Base-by-base conservation (phyloP, 2,329 filamentous ascomycete genomes). In the Chaetomium globosum region DNA sequence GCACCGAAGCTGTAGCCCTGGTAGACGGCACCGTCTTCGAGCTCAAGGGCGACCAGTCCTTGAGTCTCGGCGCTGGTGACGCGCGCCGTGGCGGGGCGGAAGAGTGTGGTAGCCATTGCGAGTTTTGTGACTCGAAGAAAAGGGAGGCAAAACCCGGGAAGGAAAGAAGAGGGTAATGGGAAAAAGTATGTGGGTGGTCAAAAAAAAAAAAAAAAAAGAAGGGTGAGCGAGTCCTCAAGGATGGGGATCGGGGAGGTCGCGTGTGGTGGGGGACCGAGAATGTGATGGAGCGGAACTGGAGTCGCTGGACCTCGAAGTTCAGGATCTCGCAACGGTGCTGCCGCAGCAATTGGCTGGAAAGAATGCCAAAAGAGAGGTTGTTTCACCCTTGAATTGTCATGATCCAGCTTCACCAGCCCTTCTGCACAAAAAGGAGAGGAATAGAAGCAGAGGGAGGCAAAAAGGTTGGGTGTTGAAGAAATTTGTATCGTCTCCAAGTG, bases 1-100 rank as follows among this genome's bases (percentile, higher is more conserved):
- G 94, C 93, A 79, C 95, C 95, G 77, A 99, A 99, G 85, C 93
- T 97, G 83, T 92, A 93, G 73, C 95, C 95, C 77, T 96, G 91
- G 83, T 93, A 96, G 75, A 92, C 86, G 65, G 89, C 87, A 79
- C 93, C 93, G 83, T 98, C 93, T 79, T 95, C 85, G 72, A 99
- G 89, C 83, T 99, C 94, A 71, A 99, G 89, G 77, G 90, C 90
- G 81, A 96, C 85, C 74, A 91, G 83, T 65, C 85, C 83, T 74
- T 89, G 85, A 69, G 85, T 80, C 52, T 80, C 76, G 67, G 77
- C 75, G 69, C 79, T 81, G 69, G 82, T 78, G 69, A 86, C 80
- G 73, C 84, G 85, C 72, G 87, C 84, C 70, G 87, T 84, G 69
- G 89, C 87, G 56, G 89, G 88, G 56, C 82, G 79, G 69, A 81